Evolutionary conservation across 2,329 filamentous ascomycete genomes (phyloP), one percentile per base, ranked within the genome.

Genomic region (Aspergillus persii): DNA sequence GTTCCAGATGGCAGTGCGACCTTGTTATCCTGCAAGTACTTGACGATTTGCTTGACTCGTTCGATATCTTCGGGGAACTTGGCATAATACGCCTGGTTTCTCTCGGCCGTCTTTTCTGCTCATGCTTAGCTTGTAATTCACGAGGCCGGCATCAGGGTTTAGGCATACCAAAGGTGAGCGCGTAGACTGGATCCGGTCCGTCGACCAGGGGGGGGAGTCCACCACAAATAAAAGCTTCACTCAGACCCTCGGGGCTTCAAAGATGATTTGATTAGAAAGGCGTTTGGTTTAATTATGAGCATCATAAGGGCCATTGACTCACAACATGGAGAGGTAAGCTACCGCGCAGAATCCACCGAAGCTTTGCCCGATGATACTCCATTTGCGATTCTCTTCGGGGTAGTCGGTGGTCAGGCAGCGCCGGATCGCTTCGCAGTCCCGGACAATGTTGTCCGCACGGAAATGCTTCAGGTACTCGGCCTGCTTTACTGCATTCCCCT

Each of bases 311-410:
- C 27, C 3, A 8, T 9, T 12, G 31, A 74, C 79, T 71, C 66
- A 82, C 79, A 81, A 88, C 72, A 90, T 87, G 2, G 90, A 95
- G 15, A 98, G 83, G 74, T 97, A 98, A 7, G 89, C 94, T 36
- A 92, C 81, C 51, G 83, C 84, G 70, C 92, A 91, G 75, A 96
- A 97, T 1, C 94, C 94, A 44, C 94, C 94, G 74, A 96, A 98
- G 15, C 89, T 93, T 77, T 97, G 94, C 8, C 94, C 94, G 62
- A 96, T 89, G 31, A 95, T 84, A 59, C 87, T 89, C 94, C 93
- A 97, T 71, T 88, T 87, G 72, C 87, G 85, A 71, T 89, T 87
- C 51, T 89, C 85, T 26, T 84, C 79, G 0, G 89, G 86, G 67
- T 87, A 90, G 54, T 87, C 85, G 4, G 81, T 79, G 0, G 90